Evolutionary conservation across 2,329 filamentous ascomycete genomes (phyloP).

Genomic region (Nemania sp.): DNA sequence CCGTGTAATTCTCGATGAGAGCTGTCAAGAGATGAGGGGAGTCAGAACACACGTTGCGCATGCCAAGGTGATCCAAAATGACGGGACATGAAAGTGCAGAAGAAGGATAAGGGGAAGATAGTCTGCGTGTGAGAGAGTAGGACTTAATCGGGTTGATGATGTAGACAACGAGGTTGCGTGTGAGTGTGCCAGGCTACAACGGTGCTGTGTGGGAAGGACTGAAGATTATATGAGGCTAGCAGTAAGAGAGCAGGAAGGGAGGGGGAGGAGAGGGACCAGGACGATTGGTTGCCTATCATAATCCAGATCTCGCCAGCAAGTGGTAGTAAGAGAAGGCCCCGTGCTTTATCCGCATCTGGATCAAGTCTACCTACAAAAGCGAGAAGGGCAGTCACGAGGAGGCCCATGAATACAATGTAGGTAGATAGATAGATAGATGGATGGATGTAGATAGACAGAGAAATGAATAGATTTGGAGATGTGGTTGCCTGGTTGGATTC

Average conservation of each 20-base stretch:
- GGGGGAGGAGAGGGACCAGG: too few species aligned
- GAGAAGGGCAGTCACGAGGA: not conserved
- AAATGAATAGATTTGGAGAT: not conserved
- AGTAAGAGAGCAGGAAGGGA: too few species aligned
- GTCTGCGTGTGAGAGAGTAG: not conserved
- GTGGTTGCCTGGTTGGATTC: not conserved
- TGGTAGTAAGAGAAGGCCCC: not conserved
- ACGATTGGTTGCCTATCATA: too few species aligned
- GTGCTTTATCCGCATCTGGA: not conserved
- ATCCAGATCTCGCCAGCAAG: not conserved
- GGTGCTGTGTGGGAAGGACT: too few species aligned
- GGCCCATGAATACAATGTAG: not conserved
- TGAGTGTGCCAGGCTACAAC: too few species aligned
- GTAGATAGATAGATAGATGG: not conserved
- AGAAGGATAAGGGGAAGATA: not conserved
- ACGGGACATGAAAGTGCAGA: not conserved
- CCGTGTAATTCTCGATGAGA: constrained; percentile 19
- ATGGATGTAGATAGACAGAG: not conserved
- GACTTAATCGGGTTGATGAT: not conserved
- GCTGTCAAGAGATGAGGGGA: constrained; percentile 3
- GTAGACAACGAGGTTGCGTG: not conserved
- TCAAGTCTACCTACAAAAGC: not conserved
- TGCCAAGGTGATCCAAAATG: not conserved
- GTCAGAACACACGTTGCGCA: constrained; percentile 15
- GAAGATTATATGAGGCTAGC: too few species aligned